phyloP scores from a whole-genome alignment of 371 early-diverging fungal genomes.

The Apophysomyces elegans region DNA sequence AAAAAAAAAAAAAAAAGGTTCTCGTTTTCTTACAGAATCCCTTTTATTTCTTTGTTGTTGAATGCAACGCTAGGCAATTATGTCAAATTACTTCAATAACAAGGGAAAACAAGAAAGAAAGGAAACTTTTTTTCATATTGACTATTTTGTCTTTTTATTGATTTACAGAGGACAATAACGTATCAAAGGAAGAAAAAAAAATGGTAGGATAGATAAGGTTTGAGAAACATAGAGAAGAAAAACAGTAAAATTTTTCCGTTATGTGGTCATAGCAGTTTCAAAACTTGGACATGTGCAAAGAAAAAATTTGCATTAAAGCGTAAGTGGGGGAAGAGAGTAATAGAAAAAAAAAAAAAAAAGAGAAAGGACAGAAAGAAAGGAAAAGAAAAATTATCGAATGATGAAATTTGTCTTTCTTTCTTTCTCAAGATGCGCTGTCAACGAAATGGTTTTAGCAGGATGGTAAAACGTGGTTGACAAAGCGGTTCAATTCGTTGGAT shows the following conservation, averaged over 20 bases:
- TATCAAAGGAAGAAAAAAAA: constrained; percentile 5
- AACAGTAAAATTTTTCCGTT: not conserved
- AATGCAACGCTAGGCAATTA: no score
- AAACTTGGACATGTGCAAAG: constrained; percentile 11
- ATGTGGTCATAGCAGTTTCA: no score
- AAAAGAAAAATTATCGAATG: not conserved
- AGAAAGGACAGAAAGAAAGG: not conserved
- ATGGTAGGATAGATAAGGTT: not conserved
- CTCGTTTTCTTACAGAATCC: no score
- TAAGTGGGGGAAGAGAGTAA: not conserved
- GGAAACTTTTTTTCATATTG: not conserved
- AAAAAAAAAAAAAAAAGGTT: no score
- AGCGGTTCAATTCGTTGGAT: constrained; percentile 38
- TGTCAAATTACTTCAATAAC: no score
- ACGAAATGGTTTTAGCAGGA: constrained; percentile 11
- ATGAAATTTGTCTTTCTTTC: not conserved
- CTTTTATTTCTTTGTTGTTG: no score
- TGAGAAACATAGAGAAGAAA: not conserved
- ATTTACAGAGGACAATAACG: not conserved
- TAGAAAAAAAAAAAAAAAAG: not conserved
- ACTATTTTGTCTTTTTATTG: not conserved
- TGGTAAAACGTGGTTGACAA: constrained; percentile 49
- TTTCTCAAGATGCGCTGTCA: not conserved
- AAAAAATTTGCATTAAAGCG: not conserved
- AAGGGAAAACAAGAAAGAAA: no score